A percentile compares a stretch with the other conserved stretches of the same genome.
Conservation (phyloP, 768 basidiomycete species). For the Phlebiopsis gigantea region DNA sequence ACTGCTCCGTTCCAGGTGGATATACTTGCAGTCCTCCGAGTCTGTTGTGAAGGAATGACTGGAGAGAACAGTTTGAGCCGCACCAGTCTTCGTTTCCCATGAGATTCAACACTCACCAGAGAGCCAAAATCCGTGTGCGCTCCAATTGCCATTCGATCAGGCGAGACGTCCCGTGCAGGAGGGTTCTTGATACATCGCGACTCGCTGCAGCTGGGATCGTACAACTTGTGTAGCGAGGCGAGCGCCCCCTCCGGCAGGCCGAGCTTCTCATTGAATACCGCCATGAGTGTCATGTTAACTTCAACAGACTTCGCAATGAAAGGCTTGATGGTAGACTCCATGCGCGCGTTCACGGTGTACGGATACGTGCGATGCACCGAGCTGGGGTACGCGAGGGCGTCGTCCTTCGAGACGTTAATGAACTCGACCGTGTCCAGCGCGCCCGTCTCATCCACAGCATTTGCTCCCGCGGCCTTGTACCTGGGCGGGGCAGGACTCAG, state of each 20-base stretch:
- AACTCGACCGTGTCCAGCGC: conserved; percentile 29
- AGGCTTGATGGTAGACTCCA: conserved; percentile 23
- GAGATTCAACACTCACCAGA: conserved; percentile 16
- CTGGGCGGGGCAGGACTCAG: no score
- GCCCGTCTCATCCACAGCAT: conserved; percentile 29
- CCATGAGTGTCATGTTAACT: conserved; percentile 26
- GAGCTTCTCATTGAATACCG: conserved; percentile 26
- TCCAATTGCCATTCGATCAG: conserved; percentile 24
- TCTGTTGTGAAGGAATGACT: conserved; percentile 66
- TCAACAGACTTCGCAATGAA: conserved; percentile 27
- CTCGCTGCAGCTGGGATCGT: conserved; percentile 27
- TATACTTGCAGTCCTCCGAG: conserved; percentile 69
- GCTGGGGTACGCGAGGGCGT: conserved; percentile 29
- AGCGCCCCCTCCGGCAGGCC: conserved; percentile 28
- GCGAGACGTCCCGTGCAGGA: conserved; percentile 13
- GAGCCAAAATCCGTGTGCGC: conserved; percentile 34
- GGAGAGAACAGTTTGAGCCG: neutral
- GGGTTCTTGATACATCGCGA: conserved; percentile 30
- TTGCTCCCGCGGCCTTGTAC: conserved; percentile 28
- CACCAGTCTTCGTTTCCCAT: no score
- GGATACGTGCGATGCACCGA: conserved; percentile 31
- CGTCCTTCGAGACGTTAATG: conserved; percentile 33
- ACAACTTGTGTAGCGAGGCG: conserved; percentile 20
- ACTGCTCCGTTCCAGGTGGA: conserved; percentile 51
- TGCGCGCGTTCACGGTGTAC: conserved; percentile 22